Evolutionary conservation across 805 yeast species (phyloP).

Genomic region (Candida golubevii): DNA sequence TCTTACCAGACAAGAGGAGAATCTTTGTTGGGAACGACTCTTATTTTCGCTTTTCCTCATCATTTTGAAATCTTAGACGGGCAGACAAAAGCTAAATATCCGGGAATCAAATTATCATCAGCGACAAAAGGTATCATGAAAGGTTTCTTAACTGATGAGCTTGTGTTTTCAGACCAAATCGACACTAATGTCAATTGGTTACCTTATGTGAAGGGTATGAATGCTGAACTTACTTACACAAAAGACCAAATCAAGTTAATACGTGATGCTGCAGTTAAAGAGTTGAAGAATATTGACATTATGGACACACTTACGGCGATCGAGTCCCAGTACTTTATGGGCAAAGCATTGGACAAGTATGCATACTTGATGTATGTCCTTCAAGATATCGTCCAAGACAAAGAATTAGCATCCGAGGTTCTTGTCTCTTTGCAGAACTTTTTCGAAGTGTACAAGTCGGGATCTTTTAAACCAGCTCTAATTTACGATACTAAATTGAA

Average conservation of each 20-base stretch:
- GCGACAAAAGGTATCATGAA: conserved; percentile 51
- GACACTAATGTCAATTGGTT: conserved; percentile 38
- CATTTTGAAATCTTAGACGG: conserved; percentile 45
- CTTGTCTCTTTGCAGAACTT: conserved; percentile 40
- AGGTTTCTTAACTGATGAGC: conserved; percentile 39
- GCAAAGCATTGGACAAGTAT: conserved; percentile 40
- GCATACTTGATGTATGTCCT: conserved; percentile 53
- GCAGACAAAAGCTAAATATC: conserved; percentile 24
- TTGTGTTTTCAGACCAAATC: conserved; percentile 38
- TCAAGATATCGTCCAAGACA: conserved; percentile 44
- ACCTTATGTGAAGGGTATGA: conserved; percentile 40
- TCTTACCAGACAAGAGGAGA: conserved; percentile 47
- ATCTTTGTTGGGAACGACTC: conserved; percentile 44
- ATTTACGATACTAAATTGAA: conserved; percentile 52
- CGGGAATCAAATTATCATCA: conserved; percentile 46
- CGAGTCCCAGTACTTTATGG: conserved; percentile 47
- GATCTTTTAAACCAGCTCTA: conserved; percentile 46
- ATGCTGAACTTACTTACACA: conserved; percentile 34
- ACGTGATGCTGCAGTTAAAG: conserved; percentile 44
- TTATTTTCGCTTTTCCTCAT: conserved; percentile 68
- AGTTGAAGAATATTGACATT: conserved; percentile 43
- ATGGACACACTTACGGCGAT: conserved; percentile 30
- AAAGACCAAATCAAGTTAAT: conserved; percentile 39
- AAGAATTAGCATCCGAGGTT: conserved; percentile 32
- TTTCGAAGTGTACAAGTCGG: conserved; percentile 35